These are phyloP conservation scores for Colletotrichum chlorophyti DNA, from an alignment of 2,329 filamentous ascomycete genomes.

Conservation along the genomic window DNA sequence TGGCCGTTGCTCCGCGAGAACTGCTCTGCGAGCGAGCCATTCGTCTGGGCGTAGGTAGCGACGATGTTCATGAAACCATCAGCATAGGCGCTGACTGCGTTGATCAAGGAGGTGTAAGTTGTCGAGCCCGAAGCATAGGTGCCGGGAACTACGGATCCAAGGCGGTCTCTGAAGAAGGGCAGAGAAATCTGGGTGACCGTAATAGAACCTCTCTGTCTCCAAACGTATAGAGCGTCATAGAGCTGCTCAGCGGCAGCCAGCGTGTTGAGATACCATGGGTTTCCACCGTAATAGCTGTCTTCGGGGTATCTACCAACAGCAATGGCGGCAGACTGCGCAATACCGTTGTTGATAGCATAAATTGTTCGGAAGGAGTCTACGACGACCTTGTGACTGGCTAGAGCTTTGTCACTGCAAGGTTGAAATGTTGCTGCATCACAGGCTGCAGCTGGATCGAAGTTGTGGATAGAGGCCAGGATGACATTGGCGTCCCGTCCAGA, in stretches of 20 bases:
- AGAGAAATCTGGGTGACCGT: slow-evolving; percentile 70
- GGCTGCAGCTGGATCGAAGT: slow-evolving; percentile 70
- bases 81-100: slow-evolving; percentile 63
- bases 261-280: slow-evolving; percentile 83
- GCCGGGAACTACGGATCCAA: slow-evolving; percentile 63
- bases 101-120: slow-evolving; percentile 61
- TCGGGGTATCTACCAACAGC: slow-evolving; percentile 73
- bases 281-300: slow-evolving; percentile 78
- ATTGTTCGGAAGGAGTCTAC: slow-evolving; percentile 77
- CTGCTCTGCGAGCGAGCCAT: slow-evolving; percentile 74
- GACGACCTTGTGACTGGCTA: slow-evolving; percentile 79
- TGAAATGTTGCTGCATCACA: slow-evolving; percentile 79
- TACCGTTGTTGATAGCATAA: slow-evolving; percentile 74
- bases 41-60: slow-evolving; percentile 64
- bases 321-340: slow-evolving; percentile 63
- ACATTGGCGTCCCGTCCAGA: slow-evolving; percentile 77
- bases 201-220: slow-evolving; percentile 69
- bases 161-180: slow-evolving; percentile 74
- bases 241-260: slow-evolving; percentile 81
- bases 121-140: slow-evolving; percentile 61
- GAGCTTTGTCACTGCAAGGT: slow-evolving; percentile 72
- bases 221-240: slow-evolving; percentile 77
- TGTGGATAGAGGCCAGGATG: slow-evolving; percentile 69
- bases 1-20: slow-evolving; percentile 60
- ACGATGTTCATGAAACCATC: slow-evolving; percentile 69